Conservation (phyloP, 805 yeast species). For the Grigorovia transvaalensis region DNA sequence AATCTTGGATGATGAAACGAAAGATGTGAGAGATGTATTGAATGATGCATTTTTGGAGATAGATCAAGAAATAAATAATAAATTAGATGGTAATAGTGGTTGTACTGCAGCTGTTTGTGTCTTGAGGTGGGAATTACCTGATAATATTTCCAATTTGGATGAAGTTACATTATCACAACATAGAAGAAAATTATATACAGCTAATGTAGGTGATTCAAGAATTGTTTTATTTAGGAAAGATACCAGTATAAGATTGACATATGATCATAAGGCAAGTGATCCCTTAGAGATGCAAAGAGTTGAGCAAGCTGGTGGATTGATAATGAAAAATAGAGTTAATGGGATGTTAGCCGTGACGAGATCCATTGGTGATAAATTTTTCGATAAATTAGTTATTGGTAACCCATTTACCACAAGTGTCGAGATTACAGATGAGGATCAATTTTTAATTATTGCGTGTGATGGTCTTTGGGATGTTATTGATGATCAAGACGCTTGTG, state of each 20-base stretch:
- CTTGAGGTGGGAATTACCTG: slow-evolving; percentile 65
- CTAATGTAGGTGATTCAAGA: slow-evolving; percentile 91
- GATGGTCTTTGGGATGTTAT: slow-evolving; percentile 97
- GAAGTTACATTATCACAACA: slow-evolving; percentile 31
- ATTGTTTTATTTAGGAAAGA: slow-evolving; percentile 70
- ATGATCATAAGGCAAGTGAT: slow-evolving; percentile 92
- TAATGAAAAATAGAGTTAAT: slow-evolving; percentile 84
- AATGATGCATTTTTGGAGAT: slow-evolving; percentile 64
- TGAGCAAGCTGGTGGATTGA: slow-evolving; percentile 69
- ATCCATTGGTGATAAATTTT: slow-evolving; percentile 85
- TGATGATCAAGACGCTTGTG: slow-evolving; percentile 75
- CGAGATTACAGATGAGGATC: slow-evolving; percentile 52
- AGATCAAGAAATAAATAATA: slow-evolving; percentile 54
- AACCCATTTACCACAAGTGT: slow-evolving; percentile 89
- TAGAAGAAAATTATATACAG: slow-evolving; percentile 74
- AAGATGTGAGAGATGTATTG: slow-evolving; percentile 55
- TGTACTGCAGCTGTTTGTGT: slow-evolving; percentile 94
- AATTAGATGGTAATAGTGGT: slow-evolving; percentile 67
- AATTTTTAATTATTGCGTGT: slow-evolving; percentile 81
- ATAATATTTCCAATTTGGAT: slow-evolving; percentile 9
- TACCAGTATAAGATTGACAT: slow-evolving; percentile 65
- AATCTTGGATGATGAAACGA: slow-evolving; percentile 37
- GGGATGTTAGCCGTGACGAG: slow-evolving; percentile 94
- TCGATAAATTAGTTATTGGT: slow-evolving; percentile 82
- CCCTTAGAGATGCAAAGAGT: slow-evolving; percentile 65